Base-by-base conservation (phyloP, 768 basidiomycete species). In the Amanita pseudoporphyria region DNA sequence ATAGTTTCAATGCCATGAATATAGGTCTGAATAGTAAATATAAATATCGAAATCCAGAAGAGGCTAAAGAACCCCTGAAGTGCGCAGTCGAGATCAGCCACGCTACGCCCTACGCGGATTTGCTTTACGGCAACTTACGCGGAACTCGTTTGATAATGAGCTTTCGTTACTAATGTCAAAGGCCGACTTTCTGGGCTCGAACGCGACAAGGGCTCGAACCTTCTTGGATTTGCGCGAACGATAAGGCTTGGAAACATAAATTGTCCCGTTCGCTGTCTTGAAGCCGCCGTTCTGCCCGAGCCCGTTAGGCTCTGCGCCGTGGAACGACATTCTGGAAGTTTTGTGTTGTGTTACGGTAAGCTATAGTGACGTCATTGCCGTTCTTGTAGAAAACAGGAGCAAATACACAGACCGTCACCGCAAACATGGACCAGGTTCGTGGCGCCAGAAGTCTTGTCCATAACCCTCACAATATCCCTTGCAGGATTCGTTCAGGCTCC, bases 1-100 rank as follows among this genome's bases (percentile, higher is more conserved):
- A 71, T 82, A n/a, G 74, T 71, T 61, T 92, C 84, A 55, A 86
- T 80, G 61, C 82, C 82, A 45, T 73, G 76, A 46, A 90, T 70
- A 64, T 88, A 90, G 3, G 87, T 87, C 56, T 83, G 76, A 35
- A 92, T 62, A 9, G 83, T 78, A 60, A 91, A 82, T 44, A 95
- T 76, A 58, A 88, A 92, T 55, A 94, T 78, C 18, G 84, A 84
- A 49, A 88, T 81, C 82, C 96, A 98, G 69, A 98, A 98, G 44
- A 98, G 76, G 3, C 87, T 80, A 66, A 92, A 97, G 71, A 98
- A 98, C 1, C 95, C 95, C 84, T 87, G 57, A 12, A 18, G 52
- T 47, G 38, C 54, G 33, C 51, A 45, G 39, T 24, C 43, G 38
- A 38, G 24, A 33, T 28, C 36, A 28, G 21, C 12, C 32, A 9